phyloP scores from a whole-genome alignment of 805 yeast species.

The Ogataea populi-albae region DNA sequence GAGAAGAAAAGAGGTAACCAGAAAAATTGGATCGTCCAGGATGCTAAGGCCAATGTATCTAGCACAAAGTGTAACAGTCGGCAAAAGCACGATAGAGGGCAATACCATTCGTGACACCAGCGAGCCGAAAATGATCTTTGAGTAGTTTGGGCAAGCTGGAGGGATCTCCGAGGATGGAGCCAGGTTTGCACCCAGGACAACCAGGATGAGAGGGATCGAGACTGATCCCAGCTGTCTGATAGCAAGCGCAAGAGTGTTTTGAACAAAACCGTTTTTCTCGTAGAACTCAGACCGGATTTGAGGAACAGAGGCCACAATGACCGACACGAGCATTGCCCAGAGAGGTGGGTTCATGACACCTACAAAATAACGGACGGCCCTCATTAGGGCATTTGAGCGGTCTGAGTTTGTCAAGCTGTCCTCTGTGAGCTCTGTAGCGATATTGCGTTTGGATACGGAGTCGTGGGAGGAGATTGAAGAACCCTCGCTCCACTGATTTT shows the following conservation, averaged over 20 bases:
- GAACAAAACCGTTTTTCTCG: slow-evolving; percentile 56
- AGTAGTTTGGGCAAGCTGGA: slow-evolving; percentile 59
- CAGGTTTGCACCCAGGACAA: slow-evolving; percentile 76
- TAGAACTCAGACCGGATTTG: slow-evolving; percentile 55
- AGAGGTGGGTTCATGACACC: slow-evolving; percentile 73
- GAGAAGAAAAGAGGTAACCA: slow-evolving; percentile 70
- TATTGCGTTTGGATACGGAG: slow-evolving; percentile 12
- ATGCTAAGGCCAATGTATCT: slow-evolving; percentile 64
- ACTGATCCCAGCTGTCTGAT: slow-evolving; percentile 67
- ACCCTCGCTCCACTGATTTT: slow-evolving; percentile 26
- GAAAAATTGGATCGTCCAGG: slow-evolving; percentile 76
- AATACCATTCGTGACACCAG: slow-evolving; percentile 74
- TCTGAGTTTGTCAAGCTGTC: slow-evolving; percentile 1
- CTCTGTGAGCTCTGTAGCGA: slow-evolving; percentile 9
- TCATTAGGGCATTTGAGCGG: slow-evolving; percentile 1
- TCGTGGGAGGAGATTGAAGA: slow-evolving; percentile 23
- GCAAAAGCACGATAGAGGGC: slow-evolving; percentile 66
- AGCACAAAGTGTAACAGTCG: slow-evolving; percentile 61
- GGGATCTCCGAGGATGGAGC: slow-evolving; percentile 68
- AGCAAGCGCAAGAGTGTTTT: slow-evolving; percentile 62
- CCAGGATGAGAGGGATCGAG: slow-evolving; percentile 72
- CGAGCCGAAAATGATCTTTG: slow-evolving; percentile 64
- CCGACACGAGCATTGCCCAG: slow-evolving; percentile 69
- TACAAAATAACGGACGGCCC: slow-evolving; percentile 13
- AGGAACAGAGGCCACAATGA: slow-evolving; percentile 67